These are phyloP conservation scores for Petasospora fabianii DNA, from an alignment of 1,139 yeast species.

Conservation along the genomic window DNA sequence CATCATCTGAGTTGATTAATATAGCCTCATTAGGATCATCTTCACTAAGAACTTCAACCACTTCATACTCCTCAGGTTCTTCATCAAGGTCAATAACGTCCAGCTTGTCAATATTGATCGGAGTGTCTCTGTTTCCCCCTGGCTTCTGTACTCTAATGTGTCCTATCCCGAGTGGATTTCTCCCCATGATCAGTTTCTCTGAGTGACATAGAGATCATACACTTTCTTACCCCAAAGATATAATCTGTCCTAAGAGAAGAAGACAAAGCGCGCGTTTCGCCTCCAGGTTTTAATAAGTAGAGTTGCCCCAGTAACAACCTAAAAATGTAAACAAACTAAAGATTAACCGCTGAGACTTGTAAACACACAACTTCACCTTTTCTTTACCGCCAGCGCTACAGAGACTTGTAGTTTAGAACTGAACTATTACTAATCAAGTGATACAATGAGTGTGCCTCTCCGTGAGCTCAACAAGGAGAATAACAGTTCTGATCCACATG, in stretches of 20 bases:
- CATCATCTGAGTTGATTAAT: conserved; percentile 1
- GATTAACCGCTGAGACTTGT: neutral
- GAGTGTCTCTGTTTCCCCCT: neutral
- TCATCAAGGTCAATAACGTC: neutral
- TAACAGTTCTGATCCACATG: no score
- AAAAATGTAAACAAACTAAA: conserved; percentile 6
- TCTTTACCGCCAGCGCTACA: no score
- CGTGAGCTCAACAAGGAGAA: conserved; percentile 12
- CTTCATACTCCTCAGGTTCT: conserved; percentile 1
- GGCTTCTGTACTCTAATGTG: no score
- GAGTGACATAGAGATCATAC: no score
- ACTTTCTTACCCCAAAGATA: no score
- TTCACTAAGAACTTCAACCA: neutral
- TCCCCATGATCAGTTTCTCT: no score
- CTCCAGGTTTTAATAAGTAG: no score
- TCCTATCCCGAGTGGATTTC: no score
- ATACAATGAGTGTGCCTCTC: neutral
- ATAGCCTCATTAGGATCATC: neutral
- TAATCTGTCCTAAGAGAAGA: no score
- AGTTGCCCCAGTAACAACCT: neutral
- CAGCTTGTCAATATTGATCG: neutral
- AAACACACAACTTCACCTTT: neutral
- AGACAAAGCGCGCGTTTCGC: no score
- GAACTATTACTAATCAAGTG: no score
- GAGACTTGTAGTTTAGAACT: no score